Conservation (phyloP, 108 stramenopile genomes). For the Mayamaea pseudoterrestris region DNA sequence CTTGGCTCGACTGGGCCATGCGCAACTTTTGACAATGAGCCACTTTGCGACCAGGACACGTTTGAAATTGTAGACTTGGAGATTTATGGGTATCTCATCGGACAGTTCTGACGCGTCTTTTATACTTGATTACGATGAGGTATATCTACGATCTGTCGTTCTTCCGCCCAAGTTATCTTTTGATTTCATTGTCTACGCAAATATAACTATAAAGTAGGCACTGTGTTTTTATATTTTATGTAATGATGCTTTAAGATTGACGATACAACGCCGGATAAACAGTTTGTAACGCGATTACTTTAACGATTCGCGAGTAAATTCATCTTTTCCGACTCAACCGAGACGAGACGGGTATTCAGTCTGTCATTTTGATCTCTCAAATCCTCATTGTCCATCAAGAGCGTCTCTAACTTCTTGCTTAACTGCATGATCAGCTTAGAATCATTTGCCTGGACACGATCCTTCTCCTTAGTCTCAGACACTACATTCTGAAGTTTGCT, state of each 20-base stretch:
- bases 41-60: constrained; percentile 41
- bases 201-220: too few species aligned
- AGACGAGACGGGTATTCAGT: constrained; percentile 66
- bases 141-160: too few species aligned
- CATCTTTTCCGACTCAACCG: constrained; percentile 75
- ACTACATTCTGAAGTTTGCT: constrained; percentile 53
- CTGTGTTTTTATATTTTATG: too few species aligned
- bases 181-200: too few species aligned
- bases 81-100: constrained; percentile 44
- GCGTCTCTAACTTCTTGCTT: constrained; percentile 85
- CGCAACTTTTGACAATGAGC: constrained; percentile 78
- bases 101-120: too few species aligned
- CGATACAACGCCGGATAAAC: too few species aligned
- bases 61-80: constrained; percentile 68
- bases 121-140: too few species aligned
- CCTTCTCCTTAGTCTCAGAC: constrained; percentile 64
- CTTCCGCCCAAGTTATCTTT: too few species aligned
- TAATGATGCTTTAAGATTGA: too few species aligned
- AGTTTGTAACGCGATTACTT: background rate
- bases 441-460: constrained; percentile 83
- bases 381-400: constrained; percentile 88
- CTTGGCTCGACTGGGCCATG: constrained; percentile 70
- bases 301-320: constrained; percentile 13
- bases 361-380: constrained; percentile 81
- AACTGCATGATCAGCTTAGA: constrained; percentile 87